Percentiles rank a stretch among this genome's conserved stretches.
Conservation (phyloP, 495 filamentous ascomycete species). For the Lophium mytilinum region DNA sequence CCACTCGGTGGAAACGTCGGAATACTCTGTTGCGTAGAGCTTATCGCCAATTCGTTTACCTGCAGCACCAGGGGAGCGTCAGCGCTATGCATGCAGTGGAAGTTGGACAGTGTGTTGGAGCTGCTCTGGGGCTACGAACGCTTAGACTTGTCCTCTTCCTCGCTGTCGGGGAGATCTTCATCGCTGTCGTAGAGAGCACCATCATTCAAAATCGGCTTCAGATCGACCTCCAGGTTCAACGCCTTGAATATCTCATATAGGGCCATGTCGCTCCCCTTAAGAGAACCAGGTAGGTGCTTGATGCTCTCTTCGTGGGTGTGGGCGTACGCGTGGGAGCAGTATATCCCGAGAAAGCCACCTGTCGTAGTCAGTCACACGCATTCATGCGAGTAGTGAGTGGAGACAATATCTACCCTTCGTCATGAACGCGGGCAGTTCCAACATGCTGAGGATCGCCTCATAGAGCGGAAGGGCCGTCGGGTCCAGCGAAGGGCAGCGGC, state of each 20-base stretch:
- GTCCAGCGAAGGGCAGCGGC: background rate
- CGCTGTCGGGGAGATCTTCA: background rate
- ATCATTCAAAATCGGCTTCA: constrained; percentile 1
- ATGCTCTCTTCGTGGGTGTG: background rate
- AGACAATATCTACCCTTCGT: background rate
- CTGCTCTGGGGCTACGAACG: background rate
- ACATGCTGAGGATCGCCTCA: background rate
- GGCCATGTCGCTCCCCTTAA: constrained; percentile 18
- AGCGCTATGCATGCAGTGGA: too few species aligned
- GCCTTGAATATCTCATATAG: constrained; percentile 10
- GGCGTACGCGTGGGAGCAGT: constrained; percentile 16
- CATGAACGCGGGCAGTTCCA: background rate
- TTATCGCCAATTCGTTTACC: background rate
- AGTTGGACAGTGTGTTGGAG: too few species aligned
- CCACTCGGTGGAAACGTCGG: background rate
- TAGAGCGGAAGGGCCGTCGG: background rate
- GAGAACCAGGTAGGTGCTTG: background rate
- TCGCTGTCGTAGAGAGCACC: background rate
- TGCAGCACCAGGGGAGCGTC: too few species aligned
- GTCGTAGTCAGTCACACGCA: background rate
- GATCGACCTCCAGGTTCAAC: constrained; percentile 1
- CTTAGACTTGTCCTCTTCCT: background rate
- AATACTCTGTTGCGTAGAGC: background rate
- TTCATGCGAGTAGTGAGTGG: too few species aligned
- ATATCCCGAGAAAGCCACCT: constrained; percentile 13